Evolutionary conservation across 768 basidiomycete species (phyloP).

Genomic region (Auricularia auricula-judae): DNA sequence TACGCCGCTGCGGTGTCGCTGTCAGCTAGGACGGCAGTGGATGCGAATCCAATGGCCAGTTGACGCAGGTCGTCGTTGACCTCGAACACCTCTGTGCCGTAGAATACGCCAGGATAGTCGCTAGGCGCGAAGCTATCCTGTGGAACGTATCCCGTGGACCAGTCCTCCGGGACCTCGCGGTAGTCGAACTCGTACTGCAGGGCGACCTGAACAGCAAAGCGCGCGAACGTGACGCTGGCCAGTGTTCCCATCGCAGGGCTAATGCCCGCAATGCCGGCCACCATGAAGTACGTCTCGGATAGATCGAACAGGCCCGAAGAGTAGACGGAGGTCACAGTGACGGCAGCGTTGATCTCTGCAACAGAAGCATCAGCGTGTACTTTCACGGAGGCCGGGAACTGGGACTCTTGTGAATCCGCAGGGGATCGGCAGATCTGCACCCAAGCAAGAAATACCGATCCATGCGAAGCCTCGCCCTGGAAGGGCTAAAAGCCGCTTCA

Average conservation of each 20-base stretch:
- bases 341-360: constrained; percentile 34
- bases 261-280: constrained; percentile 31
- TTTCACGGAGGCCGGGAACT: no score
- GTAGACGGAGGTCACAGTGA: constrained; percentile 23
- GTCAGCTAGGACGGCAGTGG: constrained; percentile 23
- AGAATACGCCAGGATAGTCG: constrained; percentile 17
- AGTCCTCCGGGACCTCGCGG: constrained; percentile 26
- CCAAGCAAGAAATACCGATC: no score
- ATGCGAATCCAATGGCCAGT: constrained; percentile 17
- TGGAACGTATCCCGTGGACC: constrained; percentile 27
- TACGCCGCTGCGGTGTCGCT: constrained; percentile 19
- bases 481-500: no score
- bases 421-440: no score
- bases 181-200: constrained; percentile 32
- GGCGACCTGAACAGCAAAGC: constrained; percentile 27
- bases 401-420: no score
- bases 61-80: constrained; percentile 30
- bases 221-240: constrained; percentile 26
- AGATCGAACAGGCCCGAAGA: constrained; percentile 26
- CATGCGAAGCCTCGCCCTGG: no score
- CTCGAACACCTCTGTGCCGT: constrained; percentile 38
- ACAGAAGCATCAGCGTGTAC: not conserved
- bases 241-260: constrained; percentile 29
- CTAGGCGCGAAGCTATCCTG: constrained; percentile 19
- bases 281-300: constrained; percentile 28